Evolutionary conservation across 225 moss, liverwort and hornwort genomes (phyloP).

Genomic region (Antitrichia curtipendula): DNA sequence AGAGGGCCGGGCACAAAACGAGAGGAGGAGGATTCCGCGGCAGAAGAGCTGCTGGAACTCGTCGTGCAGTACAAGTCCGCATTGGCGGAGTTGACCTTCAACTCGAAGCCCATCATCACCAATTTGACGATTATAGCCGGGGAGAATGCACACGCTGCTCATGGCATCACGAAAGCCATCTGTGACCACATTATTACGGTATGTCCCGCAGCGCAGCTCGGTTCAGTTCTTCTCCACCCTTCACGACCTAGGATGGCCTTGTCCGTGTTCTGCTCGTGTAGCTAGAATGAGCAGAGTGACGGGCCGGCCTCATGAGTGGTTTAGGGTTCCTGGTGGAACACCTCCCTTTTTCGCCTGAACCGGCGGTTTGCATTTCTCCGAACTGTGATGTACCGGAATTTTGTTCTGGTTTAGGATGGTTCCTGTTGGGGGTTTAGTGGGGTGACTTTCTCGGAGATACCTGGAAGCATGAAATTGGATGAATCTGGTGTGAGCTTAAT

Average conservation of each 20-base stretch:
- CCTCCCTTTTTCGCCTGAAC: not conserved
- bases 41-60: conserved; percentile 62
- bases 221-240: not conserved
- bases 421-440: not conserved
- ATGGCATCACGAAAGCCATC: conserved; percentile 72
- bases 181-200: conserved; percentile 90
- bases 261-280: not conserved
- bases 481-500: not conserved
- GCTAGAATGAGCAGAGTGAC: not conserved
- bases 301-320: not conserved
- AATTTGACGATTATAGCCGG: conserved; percentile 99
- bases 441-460: not conserved
- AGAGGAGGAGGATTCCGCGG: conserved; percentile 29
- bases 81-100: conserved; percentile 88
- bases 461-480: not conserved
- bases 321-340: not conserved
- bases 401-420: not conserved
- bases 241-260: not conserved
- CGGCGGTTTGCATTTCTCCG: not conserved
- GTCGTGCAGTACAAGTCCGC: conserved; percentile 84
- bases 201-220: not conserved
- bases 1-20: not conserved
- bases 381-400: not conserved
- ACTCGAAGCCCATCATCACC: conserved; percentile 97
- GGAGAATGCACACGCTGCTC: conserved; percentile 87